These are phyloP conservation scores for Calonectria naviculata DNA, from an alignment of 2,329 filamentous ascomycete species.

Conservation along the genomic window DNA sequence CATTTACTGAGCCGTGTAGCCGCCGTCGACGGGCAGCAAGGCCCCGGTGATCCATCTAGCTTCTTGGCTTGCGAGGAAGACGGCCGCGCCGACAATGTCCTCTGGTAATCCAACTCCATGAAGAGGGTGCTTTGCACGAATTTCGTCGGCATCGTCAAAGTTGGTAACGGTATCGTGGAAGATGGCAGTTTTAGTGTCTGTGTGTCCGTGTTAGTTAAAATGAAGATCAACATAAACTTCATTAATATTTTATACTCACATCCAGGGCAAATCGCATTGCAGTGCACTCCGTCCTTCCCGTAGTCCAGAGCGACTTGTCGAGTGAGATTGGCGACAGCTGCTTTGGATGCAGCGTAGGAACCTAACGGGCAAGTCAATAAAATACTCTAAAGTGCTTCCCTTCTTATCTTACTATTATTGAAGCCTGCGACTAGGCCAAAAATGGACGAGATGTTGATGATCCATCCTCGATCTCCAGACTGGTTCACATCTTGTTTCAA, in stretches of 20 bases:
- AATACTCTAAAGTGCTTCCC: too few relatives aligned
- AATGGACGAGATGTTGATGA: slow-evolving; percentile 60
- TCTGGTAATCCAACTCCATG: slow-evolving; percentile 41
- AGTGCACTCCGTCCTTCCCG: slow-evolving; percentile 58
- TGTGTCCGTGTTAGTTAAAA: too few relatives aligned
- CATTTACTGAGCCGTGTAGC: slow-evolving; percentile 46
- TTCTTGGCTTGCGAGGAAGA: slow-evolving; percentile 51
- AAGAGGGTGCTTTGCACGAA: slow-evolving; percentile 37
- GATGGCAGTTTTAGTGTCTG: slow-evolving; percentile 42
- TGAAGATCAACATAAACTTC: too few relatives aligned
- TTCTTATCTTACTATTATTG: slow-evolving; percentile 38
- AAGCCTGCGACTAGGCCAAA: slow-evolving; percentile 50
- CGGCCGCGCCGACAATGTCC: slow-evolving; percentile 46
- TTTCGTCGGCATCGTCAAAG: slow-evolving; percentile 22
- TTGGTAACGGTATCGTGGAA: slow-evolving; percentile 36
- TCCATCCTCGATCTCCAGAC: slow-evolving; percentile 58
- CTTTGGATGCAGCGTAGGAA: slow-evolving; percentile 61
- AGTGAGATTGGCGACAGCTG: slow-evolving; percentile 61
- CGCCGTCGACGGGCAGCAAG: slow-evolving; percentile 52
- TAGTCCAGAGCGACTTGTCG: slow-evolving; percentile 61
- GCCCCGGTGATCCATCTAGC: slow-evolving; percentile 55
- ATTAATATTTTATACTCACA: slow-evolving; percentile 36
- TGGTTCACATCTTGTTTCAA: slow-evolving; percentile 54
- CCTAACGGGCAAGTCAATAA: slow-evolving; percentile 18
- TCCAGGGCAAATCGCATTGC: slow-evolving; percentile 65